phyloP scores from a whole-genome alignment of 441 rosid species.

The Gossypium schwendimanii region DNA sequence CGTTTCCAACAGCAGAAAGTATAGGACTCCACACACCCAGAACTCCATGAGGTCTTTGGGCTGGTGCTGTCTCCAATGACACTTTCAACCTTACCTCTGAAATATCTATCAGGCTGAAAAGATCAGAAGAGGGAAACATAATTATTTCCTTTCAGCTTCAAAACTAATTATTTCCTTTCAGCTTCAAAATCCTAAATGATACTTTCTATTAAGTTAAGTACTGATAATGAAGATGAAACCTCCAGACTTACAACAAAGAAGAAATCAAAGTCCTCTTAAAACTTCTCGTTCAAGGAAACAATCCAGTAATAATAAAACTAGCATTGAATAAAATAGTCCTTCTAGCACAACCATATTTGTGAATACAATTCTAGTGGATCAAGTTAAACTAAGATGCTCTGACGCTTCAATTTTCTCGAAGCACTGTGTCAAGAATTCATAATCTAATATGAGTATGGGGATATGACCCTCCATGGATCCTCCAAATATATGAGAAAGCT shows the following conservation, averaged over 20 bases:
- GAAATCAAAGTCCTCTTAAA: background rate
- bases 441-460: too few relatives aligned
- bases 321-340: background rate
- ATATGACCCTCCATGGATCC: too few relatives aligned
- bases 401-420: constrained; percentile 28
- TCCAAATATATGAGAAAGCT: too few relatives aligned
- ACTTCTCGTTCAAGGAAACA: background rate
- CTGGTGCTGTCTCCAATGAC: constrained; percentile 85
- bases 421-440: too few relatives aligned
- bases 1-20: constrained; percentile 95
- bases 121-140: constrained; percentile 1
- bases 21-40: constrained; percentile 98
- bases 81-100: constrained; percentile 91
- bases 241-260: too few relatives aligned
- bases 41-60: constrained; percentile 91
- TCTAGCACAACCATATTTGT: background rate
- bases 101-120: constrained; percentile 87
- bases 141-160: constrained; percentile 5
- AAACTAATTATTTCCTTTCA: constrained; percentile 3
- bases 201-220: background rate
- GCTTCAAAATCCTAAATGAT: constrained; percentile 2
- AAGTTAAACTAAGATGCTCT: constrained; percentile 1
- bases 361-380: background rate
- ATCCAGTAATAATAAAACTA: background rate
- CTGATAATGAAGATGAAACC: background rate